Evolutionary conservation across 1,284 basidiomycete genomes (phyloP), one percentile per base, ranked within the genome.

Genomic region (Microbotryomycetes sp.): DNA sequence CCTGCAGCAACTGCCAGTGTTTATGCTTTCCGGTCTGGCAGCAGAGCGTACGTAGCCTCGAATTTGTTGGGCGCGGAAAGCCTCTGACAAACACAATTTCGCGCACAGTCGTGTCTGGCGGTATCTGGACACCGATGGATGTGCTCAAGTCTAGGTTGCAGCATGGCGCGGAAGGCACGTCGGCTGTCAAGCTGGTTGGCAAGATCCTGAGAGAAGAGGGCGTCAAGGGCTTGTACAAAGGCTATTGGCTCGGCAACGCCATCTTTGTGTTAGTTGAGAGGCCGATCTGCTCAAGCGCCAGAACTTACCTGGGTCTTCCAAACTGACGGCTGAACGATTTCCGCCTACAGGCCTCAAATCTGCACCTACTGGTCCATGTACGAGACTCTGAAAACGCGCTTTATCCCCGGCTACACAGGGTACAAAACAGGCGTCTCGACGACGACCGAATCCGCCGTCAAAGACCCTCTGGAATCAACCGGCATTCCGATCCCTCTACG

Each of bases 121-220:
- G 61, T 0, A 66, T 70, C 47, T 71, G 68, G 70, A 71, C 70
- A 6, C 68, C 70, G 11, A 63, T 70, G 57, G 70, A 71, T 52
- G 70, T 71, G 7, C 58, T 70, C 52, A 70, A 70, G 24, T 65
- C 62, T 5, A 62, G 68, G 6, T 45, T 69, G 5, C 70, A 71
- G 28, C 68, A 64, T 16, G 70, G 70, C 6, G 54, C 59, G 23
- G 70, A 71, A 35, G 64, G 64, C 11, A 71, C 70, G 18, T 68
- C 66, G 0, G 70, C 66, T 0, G 26, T 62, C 15, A 53, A 35
- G 15, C 56, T 71, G 7, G 54, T 66, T 3, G 55, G 62, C 23
- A 67, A 62, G 62, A 71, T 71, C 35, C 56, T 67, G 56, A 45
- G 53, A 1, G 64, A 70, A 31, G 70, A 71, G 50, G 70, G 70